Evolutionary conservation across 2,329 filamentous ascomycete genomes (phyloP).

Genomic region (Mycogone perniciosa): DNA sequence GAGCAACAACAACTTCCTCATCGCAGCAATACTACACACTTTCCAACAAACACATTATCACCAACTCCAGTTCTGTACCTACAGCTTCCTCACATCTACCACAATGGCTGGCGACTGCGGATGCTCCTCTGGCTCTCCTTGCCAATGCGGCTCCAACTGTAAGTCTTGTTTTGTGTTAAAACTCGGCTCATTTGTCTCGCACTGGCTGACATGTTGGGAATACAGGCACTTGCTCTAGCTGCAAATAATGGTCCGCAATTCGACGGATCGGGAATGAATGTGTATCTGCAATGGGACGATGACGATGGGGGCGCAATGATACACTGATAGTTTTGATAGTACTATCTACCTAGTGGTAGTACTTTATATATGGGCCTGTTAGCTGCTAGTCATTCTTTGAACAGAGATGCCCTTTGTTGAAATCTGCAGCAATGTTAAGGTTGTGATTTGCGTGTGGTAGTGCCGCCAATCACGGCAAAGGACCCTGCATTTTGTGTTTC

Average conservation of each 20-base stretch:
- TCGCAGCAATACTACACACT: neutral
- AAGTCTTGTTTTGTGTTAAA: conserved; percentile 12
- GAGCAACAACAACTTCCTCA: neutral
- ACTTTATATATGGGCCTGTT: no score
- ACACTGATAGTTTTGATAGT: no score
- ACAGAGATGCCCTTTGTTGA: no score
- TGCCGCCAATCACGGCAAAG: neutral
- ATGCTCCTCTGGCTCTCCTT: conserved; percentile 28
- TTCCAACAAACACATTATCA: neutral
- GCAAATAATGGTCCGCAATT: conserved; percentile 14
- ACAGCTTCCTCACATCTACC: conserved; percentile 15
- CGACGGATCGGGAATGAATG: neutral
- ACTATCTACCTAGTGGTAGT: no score
- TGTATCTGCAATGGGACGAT: neutral
- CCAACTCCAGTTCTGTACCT: neutral
- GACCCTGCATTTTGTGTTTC: conserved; percentile 1
- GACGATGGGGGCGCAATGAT: neutral
- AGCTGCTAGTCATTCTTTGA: no score
- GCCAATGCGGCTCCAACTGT: conserved; percentile 34
- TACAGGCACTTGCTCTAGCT: conserved; percentile 29
- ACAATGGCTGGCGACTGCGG: conserved; percentile 33
- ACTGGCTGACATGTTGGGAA: conserved; percentile 11
- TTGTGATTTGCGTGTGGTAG: neutral
- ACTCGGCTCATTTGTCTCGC: neutral
- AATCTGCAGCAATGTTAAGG: neutral